Conservation (phyloP, 2,329 filamentous ascomycete species). For the Aspergillus latus region DNA sequence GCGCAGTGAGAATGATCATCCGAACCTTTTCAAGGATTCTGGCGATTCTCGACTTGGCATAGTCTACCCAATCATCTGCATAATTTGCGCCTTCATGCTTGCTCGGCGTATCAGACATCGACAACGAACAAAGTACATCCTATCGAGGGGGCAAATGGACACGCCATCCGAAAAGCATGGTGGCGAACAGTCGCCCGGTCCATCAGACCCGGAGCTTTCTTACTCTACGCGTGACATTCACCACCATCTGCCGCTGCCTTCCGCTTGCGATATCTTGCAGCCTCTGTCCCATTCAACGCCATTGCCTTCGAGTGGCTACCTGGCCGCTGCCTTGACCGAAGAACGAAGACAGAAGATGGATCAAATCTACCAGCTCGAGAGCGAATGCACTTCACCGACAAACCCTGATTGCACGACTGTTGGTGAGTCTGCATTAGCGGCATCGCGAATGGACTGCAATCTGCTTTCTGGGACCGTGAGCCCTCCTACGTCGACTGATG, state of each 20-base stretch:
- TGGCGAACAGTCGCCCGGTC: constrained; percentile 19
- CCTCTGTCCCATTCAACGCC: constrained; percentile 24
- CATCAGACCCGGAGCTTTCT: constrained; percentile 13
- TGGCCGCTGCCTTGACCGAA: constrained; percentile 21
- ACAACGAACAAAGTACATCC: constrained; percentile 15
- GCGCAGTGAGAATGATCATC: constrained; percentile 16
- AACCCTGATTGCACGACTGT: constrained; percentile 1
- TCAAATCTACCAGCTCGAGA: constrained; percentile 10
- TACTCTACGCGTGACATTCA: constrained; percentile 9
- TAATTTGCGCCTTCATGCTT: constrained; percentile 20
- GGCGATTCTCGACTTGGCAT: constrained; percentile 17
- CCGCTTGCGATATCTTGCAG: constrained; percentile 28
- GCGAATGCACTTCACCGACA: constrained; percentile 1
- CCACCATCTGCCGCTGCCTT: constrained; percentile 17
- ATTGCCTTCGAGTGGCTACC: constrained; percentile 27
- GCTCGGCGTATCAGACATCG: constrained; percentile 22
- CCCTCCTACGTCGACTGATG: constrained; percentile 11
- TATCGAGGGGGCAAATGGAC: constrained; percentile 23
- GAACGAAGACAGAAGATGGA: constrained; percentile 14
- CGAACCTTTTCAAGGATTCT: constrained; percentile 12
- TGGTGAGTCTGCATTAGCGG: constrained; percentile 1
- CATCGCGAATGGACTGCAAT: constrained; percentile 10
- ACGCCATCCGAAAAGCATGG: constrained; percentile 19
- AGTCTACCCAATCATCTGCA: constrained; percentile 18
- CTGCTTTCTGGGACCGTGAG: constrained; percentile 10